Evolutionary conservation across 176 grass and related monocot species (phyloP), one percentile per base, ranked within the genome.

Genomic region (Guadua angustifolia): DNA sequence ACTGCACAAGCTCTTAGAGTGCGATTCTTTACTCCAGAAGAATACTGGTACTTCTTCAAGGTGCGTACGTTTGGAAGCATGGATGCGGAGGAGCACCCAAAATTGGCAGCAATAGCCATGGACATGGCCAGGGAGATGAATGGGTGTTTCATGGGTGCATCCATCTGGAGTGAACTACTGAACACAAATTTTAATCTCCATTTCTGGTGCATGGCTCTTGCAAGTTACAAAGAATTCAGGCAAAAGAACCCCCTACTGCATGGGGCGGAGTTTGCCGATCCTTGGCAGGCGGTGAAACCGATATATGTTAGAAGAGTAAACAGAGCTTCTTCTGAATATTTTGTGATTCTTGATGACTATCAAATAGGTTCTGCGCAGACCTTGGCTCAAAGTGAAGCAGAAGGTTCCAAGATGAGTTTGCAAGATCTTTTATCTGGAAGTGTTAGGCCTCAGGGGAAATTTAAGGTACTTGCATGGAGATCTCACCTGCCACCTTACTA

Each of bases 401-500:
- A 64, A 64, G 24, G 9, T 71, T 67, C 38, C 9, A 18, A 2
- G 39, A 22, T 67, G 7, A 69, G 51, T 21, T 11, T 58, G 18
- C 40, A 62, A 73, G 80, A 73, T 36, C 7, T 83, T 44, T 13
- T 83, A 2, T 73, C 18, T 24, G 69, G 80, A 73, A 14, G 0
- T 71, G 52, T 67, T 59, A 46, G 1, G 33, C 33, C 33, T 3
- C 33, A 35, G 33, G 33, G 35, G 35, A 36, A 36, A 36, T 36
- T 36, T 36, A 42, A 73, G 43, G 80, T 49, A 4, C 35, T 36
- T 0, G 53, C 10, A 15, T 83, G 80, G 67, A 82, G 18, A 59
- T 82, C 67, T 26, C 39, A 45, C 53, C 16, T 82, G 9, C 80
- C 68, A n/a, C 80, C 80, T 55, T 16, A 80, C 79, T 56, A 69